phyloP scores from a whole-genome alignment of 2,329 filamentous ascomycete genomes.

The Cytospora leucostoma region DNA sequence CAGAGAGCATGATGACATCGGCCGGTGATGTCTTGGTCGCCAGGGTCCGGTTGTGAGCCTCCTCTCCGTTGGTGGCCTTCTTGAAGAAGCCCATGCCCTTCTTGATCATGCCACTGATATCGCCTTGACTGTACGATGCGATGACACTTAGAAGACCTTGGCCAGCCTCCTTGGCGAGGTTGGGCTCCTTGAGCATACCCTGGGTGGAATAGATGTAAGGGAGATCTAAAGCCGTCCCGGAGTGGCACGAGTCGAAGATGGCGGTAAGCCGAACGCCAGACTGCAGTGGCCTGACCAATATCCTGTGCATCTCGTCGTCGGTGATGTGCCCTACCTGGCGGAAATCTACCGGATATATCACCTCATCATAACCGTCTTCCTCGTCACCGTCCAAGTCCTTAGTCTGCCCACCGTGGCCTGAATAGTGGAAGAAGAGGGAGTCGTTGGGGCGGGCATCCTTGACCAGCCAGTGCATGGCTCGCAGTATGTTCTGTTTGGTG shows the following conservation, averaged over 20 bases:
- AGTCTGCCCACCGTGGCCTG: constrained; percentile 80
- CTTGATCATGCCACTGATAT: constrained; percentile 79
- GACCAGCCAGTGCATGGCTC: constrained; percentile 97
- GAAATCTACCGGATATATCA: constrained; percentile 83
- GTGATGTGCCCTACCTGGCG: constrained; percentile 77
- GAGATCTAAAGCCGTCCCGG: constrained; percentile 65
- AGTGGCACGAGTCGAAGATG: constrained; percentile 69
- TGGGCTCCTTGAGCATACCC: constrained; percentile 68
- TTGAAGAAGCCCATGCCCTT: constrained; percentile 84
- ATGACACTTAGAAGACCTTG: constrained; percentile 63
- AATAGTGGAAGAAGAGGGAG: constrained; percentile 97
- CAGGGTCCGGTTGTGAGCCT: constrained; percentile 77
- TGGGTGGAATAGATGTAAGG: constrained; percentile 71
- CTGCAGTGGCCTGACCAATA: constrained; percentile 63
- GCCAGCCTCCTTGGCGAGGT: constrained; percentile 67
- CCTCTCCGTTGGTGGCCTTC: constrained; percentile 79
- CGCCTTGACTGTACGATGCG: constrained; percentile 65
- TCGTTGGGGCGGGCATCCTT: constrained; percentile 92
- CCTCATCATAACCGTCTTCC: constrained; percentile 79
- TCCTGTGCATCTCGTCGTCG: constrained; percentile 79
- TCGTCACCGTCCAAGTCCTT: constrained; percentile 78
- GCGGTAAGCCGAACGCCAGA: constrained; percentile 61
- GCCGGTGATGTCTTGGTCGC: constrained; percentile 92
- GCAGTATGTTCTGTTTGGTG: constrained; percentile 90
- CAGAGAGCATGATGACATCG: constrained; percentile 97